Evolutionary conservation across 305 asterid species (phyloP).

Genomic region (Plantago lanceolata): DNA sequence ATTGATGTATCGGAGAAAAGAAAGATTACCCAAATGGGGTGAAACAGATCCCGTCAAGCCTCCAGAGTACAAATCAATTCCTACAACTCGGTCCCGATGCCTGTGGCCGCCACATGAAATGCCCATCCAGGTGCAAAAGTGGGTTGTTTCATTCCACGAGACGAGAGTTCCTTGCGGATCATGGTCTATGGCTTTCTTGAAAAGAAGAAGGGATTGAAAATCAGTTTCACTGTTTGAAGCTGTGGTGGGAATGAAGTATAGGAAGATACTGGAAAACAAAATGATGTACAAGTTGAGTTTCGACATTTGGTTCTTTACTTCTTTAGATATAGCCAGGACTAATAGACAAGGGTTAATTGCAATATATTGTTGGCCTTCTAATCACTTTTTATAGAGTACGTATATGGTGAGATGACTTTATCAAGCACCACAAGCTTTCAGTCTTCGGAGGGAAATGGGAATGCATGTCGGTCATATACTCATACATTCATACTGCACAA

Average conservation of each 20-base stretch:
- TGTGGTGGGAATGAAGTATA: background rate
- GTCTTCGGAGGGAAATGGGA: too few species aligned
- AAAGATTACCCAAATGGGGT: slow-evolving; percentile 34
- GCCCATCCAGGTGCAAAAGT: slow-evolving; percentile 28
- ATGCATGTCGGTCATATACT: too few species aligned
- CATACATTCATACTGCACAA: too few species aligned
- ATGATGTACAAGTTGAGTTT: too few species aligned
- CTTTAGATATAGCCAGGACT: too few species aligned
- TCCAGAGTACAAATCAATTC: slow-evolving; percentile 18
- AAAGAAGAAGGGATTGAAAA: slow-evolving; percentile 8
- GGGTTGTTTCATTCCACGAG: slow-evolving; percentile 26
- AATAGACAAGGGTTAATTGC: too few species aligned
- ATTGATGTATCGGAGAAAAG: slow-evolving; percentile 19
- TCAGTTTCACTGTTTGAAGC: slow-evolving; percentile 21
- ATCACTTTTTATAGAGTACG: too few species aligned
- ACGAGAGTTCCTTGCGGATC: slow-evolving; percentile 20
- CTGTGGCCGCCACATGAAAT: slow-evolving; percentile 20
- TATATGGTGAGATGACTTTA: too few species aligned
- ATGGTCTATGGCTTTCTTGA: slow-evolving; percentile 23
- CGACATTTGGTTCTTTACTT: too few species aligned
- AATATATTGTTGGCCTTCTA: too few species aligned
- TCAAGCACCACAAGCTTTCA: too few species aligned
- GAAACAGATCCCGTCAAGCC: slow-evolving; percentile 27
- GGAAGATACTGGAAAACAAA: background rate
- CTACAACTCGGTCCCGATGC: slow-evolving; percentile 24